Conservation (phyloP, 345 rosid genomes). For the Bruguiera sexangula region DNA sequence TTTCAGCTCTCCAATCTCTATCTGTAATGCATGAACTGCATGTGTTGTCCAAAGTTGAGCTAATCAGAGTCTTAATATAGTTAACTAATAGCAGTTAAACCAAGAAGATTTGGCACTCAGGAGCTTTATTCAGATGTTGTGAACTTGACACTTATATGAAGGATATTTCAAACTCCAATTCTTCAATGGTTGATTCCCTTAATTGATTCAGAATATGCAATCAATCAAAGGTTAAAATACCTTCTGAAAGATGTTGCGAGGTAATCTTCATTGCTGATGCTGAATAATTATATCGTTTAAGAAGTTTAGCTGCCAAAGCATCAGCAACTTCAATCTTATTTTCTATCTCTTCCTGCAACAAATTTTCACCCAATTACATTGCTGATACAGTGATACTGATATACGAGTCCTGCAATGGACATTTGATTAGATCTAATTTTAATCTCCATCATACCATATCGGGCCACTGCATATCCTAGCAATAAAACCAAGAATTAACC, state of each 20-base stretch:
- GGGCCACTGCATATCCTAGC: slow-evolving; percentile 4
- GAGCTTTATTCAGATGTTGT: no score
- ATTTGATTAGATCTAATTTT: neutral
- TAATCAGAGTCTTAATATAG: neutral
- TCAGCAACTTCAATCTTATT: slow-evolving; percentile 90
- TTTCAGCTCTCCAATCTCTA: slow-evolving; percentile 87
- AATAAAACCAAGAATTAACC: neutral
- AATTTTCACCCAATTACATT: neutral
- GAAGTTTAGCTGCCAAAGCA: slow-evolving; percentile 85
- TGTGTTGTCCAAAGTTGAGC: slow-evolving; percentile 3
- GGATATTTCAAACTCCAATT: no score
- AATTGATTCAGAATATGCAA: no score
- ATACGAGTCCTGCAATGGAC: neutral
- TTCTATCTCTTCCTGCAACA: slow-evolving; percentile 78
- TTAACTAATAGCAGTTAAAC: neutral
- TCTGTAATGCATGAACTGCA: slow-evolving; percentile 79
- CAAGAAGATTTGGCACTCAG: no score
- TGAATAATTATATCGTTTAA: slow-evolving; percentile 69
- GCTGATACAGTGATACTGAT: neutral
- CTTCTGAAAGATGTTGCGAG: slow-evolving; percentile 78
- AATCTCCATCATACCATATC: neutral
- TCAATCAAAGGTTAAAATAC: slow-evolving; percentile 29
- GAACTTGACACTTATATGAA: no score
- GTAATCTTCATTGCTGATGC: slow-evolving; percentile 72
- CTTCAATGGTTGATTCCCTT: no score